Base-by-base conservation (phyloP, 495 filamentous ascomycete genomes). In the Penicillium robsamsonii region DNA sequence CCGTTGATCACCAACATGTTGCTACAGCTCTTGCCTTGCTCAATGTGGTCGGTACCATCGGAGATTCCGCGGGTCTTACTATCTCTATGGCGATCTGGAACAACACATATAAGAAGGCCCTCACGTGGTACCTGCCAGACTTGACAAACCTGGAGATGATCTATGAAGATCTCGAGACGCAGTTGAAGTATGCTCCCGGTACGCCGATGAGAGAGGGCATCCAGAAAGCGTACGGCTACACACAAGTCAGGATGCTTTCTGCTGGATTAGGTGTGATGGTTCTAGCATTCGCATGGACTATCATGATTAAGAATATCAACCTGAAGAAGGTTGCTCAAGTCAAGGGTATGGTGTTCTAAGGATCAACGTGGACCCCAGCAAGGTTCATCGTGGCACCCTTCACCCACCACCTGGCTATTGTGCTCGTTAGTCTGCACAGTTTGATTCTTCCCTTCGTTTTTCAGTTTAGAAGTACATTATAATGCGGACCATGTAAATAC, bases 31-130 rank as follows among this genome's bases (percentile, higher is more conserved):
- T 89, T 2, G 85, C 87, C 3, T 53, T 90, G 44, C 70, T 82
- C 54, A 72, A 73, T 46, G 76, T 89, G 59, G 85, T 87, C 58
- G 68, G 78, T 42, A 76, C 64, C 50, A 75, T 90, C 22, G 87
- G 87, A 25, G 82, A 83, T 37, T 82, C 81, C 11, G 81, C 88
- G 49, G 87, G 87, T 20, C 57, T 65, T 10, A 76, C 83, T 7
- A 69, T 91, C 8, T 73, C 81, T 7, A 75, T 70, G 0, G 84
- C 85, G 40, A 82, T 91, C 56, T 89, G 85, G 83, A 83, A 77
- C 17, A 72, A 75, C 60, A 71, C 78, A 30, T 84, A 88, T 67
- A 82, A 81, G 27, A 45, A 55, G 4, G 71, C 73, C 12, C 73
- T 91, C n/a, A 57, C 59, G 27, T 47, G 73, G 43, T 75, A 81